Conservation (phyloP, 495 filamentous ascomycete species). For the Paragyromitra xinjiangensis region DNA sequence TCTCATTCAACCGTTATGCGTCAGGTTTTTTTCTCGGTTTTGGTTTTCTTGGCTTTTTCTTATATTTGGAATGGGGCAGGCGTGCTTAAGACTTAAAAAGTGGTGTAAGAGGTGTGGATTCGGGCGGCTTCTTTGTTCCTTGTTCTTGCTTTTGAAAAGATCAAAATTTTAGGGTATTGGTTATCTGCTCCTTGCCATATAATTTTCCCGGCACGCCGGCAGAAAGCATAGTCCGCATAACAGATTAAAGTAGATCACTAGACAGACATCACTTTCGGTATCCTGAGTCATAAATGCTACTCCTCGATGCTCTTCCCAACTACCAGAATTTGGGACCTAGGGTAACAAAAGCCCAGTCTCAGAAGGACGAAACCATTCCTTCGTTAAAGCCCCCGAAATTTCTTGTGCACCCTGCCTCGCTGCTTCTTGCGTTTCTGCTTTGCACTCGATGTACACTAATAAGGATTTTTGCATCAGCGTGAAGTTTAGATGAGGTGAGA, state of each 20-base stretch:
- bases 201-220: not conserved
- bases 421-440: conserved; percentile 60
- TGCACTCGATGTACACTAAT: conserved; percentile 68
- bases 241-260: not conserved
- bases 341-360: conserved; percentile 53
- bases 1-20: conserved; percentile 21
- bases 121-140: conserved; percentile 7
- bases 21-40: conserved; percentile 29
- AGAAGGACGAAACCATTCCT: conserved; percentile 67
- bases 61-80: conserved; percentile 15
- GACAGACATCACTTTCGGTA: not conserved
- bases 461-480: conserved; percentile 28
- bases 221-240: conserved; percentile 12
- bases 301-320: not conserved
- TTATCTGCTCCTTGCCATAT: conserved; percentile 25
- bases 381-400: conserved; percentile 63
- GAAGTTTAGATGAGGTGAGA: not conserved
- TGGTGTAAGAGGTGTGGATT: conserved; percentile 5
- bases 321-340: conserved; percentile 18
- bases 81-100: not conserved
- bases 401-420: conserved; percentile 67
- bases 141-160: not conserved
- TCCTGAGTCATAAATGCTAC: not conserved
- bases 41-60: conserved; percentile 4
- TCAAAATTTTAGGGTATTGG: conserved; percentile 28